phyloP scores from a whole-genome alignment of 2,329 filamentous ascomycete species.

The Botryotinia convoluta region DNA sequence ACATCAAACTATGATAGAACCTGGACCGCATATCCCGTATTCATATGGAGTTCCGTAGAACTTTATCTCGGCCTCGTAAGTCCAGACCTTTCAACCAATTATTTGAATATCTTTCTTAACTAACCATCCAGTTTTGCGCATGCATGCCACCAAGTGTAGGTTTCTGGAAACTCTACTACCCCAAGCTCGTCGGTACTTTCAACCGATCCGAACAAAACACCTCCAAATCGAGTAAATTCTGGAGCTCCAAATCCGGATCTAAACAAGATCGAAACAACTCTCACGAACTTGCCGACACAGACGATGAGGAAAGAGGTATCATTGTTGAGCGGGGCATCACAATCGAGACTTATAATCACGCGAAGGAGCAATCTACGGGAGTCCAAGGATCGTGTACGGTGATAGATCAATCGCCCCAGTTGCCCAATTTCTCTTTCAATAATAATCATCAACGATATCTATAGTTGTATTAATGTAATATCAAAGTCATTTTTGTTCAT shows the following conservation, averaged over 20 bases:
- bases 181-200: not conserved
- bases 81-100: not conserved
- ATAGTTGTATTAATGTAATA: not conserved
- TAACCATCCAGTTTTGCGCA: not conserved
- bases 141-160: not conserved
- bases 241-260: not conserved
- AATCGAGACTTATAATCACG: not conserved
- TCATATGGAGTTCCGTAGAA: not conserved
- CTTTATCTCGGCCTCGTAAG: not conserved
- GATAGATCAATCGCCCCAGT: not conserved
- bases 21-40: not conserved
- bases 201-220: not conserved
- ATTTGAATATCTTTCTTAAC: no score
- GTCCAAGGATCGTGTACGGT: not conserved
- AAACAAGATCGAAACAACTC: not conserved
- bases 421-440: not conserved
- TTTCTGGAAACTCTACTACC: slow-evolving; percentile 5
- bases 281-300: not conserved
- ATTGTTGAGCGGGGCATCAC: not conserved
- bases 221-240: not conserved
- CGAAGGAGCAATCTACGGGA: not conserved
- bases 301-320: not conserved
- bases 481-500: not conserved
- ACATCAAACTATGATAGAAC: not conserved
- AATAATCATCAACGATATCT: not conserved